Percentiles rank a stretch among this genome's conserved stretches.
phyloP scores from a whole-genome alignment of 108 stramenopile species.

The Nitzschia putrida region DNA sequence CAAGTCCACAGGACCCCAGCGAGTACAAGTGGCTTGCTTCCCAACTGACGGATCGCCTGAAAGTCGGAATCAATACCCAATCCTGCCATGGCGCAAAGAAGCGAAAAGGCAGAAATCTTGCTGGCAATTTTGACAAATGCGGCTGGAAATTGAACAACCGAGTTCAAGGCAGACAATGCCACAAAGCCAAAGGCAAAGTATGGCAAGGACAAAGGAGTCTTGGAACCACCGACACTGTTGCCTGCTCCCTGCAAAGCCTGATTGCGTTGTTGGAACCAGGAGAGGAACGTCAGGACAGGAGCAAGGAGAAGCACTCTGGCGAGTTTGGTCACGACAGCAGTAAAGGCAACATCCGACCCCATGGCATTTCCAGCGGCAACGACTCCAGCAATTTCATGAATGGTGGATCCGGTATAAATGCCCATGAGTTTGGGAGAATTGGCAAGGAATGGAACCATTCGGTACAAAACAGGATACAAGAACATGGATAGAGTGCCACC shows the following conservation, averaged over 20 bases:
- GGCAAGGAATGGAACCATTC: conserved; percentile 10
- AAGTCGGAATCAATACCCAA: conserved; percentile 29
- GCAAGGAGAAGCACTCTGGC: conserved; percentile 22
- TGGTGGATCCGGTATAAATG: conserved; percentile 28
- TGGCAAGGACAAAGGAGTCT: conserved; percentile 6
- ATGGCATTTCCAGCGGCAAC: conserved; percentile 30
- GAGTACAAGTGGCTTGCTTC: conserved; percentile 16
- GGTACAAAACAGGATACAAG: conserved; percentile 23
- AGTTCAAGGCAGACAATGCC: conserved; percentile 22
- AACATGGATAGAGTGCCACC: conserved; percentile 33
- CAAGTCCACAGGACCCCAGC: conserved; percentile 22
- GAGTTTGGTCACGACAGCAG: conserved; percentile 24
- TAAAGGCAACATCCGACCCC: conserved; percentile 24
- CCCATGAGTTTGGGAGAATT: conserved; percentile 31
- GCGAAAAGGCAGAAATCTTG: conserved; percentile 20
- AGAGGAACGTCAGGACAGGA: conserved; percentile 16
- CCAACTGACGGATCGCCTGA: conserved; percentile 12
- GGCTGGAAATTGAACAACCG: conserved; percentile 14
- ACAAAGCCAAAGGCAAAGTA: conserved; percentile 32
- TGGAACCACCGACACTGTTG: not conserved
- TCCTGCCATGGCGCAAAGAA: conserved; percentile 26
- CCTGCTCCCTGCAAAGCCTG: conserved; percentile 10
- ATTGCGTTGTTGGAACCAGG: conserved; percentile 15
- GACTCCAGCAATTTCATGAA: conserved; percentile 32
- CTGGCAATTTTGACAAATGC: conserved; percentile 20